Percentiles rank a stretch among this genome's conserved stretches.
Conservation (phyloP, 2,329 filamentous ascomycete species). For the Claviceps citrina region DNA sequence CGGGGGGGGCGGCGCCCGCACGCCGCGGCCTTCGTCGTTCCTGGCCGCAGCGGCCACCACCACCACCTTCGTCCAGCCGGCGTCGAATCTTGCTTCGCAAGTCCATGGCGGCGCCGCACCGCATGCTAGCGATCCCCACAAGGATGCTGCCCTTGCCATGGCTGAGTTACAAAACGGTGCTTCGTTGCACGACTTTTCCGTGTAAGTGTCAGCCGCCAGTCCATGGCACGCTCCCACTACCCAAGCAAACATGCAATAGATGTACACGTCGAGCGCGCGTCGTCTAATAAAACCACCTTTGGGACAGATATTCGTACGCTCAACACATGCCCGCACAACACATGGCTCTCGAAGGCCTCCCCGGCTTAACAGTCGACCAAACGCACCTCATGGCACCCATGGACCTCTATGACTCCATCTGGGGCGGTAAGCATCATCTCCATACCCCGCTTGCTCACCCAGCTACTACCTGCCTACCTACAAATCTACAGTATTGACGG, state of each 20-base stretch:
- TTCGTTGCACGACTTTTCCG: conserved; percentile 29
- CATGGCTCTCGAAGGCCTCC: conserved; percentile 27
- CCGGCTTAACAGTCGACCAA: conserved; percentile 38
- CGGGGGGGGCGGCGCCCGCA: too few relatives aligned
- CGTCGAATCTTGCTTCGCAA: conserved; percentile 12
- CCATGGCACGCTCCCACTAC: not conserved
- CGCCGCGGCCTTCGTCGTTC: conserved; percentile 21
- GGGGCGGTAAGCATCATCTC: conserved; percentile 40
- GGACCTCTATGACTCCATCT: conserved; percentile 54
- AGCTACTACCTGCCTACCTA: not conserved
- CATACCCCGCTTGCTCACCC: too few relatives aligned
- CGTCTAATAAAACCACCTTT: conserved; percentile 6
- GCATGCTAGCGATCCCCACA: conserved; percentile 32
- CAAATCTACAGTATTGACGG: too few relatives aligned
- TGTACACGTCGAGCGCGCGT: too few relatives aligned
- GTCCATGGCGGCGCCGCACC: conserved; percentile 15
- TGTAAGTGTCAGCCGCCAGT: conserved; percentile 15
- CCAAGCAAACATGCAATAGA: not conserved
- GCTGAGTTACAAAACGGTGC: conserved; percentile 47
- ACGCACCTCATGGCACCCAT: conserved; percentile 48
- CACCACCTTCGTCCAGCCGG: conserved; percentile 12
- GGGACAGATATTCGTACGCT: conserved; percentile 20
- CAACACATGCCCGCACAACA: conserved; percentile 26
- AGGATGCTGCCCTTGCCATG: conserved; percentile 49
- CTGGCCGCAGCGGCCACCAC: conserved; percentile 6